A percentile compares a stretch with the other conserved stretches of the same genome.
phyloP scores from a whole-genome alignment of 108 stramenopile genomes.

The Pseudonitzschia multiseries region DNA sequence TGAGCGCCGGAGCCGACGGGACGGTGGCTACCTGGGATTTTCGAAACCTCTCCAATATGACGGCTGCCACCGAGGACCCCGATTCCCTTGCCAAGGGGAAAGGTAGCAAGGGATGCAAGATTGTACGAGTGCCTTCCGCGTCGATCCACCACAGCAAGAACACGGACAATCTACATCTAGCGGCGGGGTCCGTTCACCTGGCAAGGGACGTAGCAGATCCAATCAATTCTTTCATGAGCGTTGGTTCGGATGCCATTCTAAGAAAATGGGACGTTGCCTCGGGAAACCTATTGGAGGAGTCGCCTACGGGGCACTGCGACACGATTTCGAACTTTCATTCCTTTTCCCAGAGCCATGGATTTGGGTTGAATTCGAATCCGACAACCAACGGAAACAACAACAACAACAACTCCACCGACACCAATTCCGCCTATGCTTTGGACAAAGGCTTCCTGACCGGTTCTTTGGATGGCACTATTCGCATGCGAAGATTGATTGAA shows the following conservation, averaged over 20 bases:
- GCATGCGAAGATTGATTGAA: slow-evolving; percentile 51
- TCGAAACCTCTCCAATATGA: slow-evolving; percentile 53
- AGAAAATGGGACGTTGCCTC: slow-evolving; percentile 78
- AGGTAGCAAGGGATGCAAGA: slow-evolving; percentile 26
- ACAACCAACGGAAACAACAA: slow-evolving; percentile 34
- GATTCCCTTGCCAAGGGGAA: slow-evolving; percentile 21
- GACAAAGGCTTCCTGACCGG: slow-evolving; percentile 62
- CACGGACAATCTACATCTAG: slow-evolving; percentile 29
- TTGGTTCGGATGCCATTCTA: slow-evolving; percentile 65
- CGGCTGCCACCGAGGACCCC: background rate
- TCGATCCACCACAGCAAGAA: slow-evolving; percentile 48
- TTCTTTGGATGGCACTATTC: slow-evolving; percentile 87
- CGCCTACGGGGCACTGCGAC: slow-evolving; percentile 61
- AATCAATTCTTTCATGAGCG: slow-evolving; percentile 52
- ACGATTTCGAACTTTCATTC: slow-evolving; percentile 56
- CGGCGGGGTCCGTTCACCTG: slow-evolving; percentile 8
- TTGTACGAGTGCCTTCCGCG: slow-evolving; percentile 52
- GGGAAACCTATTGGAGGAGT: slow-evolving; percentile 49
- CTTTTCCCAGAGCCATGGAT: slow-evolving; percentile 22
- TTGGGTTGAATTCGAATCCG: too few species aligned
- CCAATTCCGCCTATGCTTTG: background rate
- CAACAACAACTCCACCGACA: slow-evolving; percentile 22
- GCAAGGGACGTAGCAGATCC: slow-evolving; percentile 23
- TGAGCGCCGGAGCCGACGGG: slow-evolving; percentile 80
- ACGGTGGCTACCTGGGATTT: slow-evolving; percentile 88